Conservation (phyloP, 2,329 filamentous ascomycete genomes). For the Colletotrichum simmondsii region DNA sequence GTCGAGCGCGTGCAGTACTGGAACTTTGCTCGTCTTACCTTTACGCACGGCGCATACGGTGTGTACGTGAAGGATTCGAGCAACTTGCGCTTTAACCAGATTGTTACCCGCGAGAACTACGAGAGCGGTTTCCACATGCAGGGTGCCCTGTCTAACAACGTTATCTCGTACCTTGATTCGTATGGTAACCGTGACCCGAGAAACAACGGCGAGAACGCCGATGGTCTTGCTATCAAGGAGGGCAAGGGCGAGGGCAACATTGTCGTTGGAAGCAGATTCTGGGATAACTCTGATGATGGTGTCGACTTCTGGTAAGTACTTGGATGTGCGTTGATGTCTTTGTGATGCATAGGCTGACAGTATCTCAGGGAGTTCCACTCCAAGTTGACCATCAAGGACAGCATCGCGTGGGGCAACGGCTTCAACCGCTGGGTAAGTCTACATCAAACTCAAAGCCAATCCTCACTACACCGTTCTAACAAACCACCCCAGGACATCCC, state of each 20-base stretch:
- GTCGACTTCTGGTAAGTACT: conserved; percentile 47
- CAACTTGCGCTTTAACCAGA: conserved; percentile 48
- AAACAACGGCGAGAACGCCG: conserved; percentile 58
- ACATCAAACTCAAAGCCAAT: rapidly evolving
- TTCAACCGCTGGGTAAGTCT: conserved; percentile 51
- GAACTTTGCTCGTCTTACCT: conserved; percentile 50
- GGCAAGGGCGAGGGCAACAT: conserved; percentile 55
- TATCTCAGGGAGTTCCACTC: conserved; percentile 43
- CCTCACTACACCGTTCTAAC: background rate
- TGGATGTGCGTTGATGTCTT: rapidly evolving
- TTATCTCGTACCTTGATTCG: conserved; percentile 49
- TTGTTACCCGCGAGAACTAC: conserved; percentile 49
- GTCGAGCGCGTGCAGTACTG: conserved; percentile 47
- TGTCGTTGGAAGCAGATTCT: conserved; percentile 52
- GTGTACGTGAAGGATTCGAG: conserved; percentile 47
- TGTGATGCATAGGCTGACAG: background rate
- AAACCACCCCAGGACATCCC: background rate
- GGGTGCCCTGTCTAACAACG: conserved; percentile 40
- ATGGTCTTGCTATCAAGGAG: conserved; percentile 56
- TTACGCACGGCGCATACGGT: conserved; percentile 49
- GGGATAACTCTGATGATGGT: conserved; percentile 59
- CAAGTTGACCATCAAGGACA: conserved; percentile 54
- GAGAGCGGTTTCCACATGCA: conserved; percentile 50
- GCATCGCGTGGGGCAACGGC: conserved; percentile 57
- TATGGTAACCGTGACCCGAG: conserved; percentile 52